Conservation (phyloP, 441 rosid species). For the Arabidopsis lyrata region DNA sequence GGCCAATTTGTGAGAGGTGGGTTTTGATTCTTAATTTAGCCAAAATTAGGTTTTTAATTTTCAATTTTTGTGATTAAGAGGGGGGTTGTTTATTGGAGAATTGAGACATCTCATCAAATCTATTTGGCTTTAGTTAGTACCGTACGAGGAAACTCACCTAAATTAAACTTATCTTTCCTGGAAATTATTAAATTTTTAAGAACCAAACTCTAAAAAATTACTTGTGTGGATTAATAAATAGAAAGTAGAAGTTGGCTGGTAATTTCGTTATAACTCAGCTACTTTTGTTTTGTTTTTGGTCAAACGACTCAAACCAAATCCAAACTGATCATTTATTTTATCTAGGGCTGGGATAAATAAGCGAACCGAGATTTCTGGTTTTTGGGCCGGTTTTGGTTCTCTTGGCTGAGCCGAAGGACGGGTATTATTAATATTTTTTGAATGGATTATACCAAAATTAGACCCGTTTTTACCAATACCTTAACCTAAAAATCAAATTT, state of each 20-base stretch:
- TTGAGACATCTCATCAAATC: slow-evolving; percentile 33
- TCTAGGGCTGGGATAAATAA: too few species aligned
- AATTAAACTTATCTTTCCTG: slow-evolving; percentile 23
- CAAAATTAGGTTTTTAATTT: slow-evolving; percentile 2
- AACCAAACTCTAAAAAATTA: slow-evolving; percentile 5
- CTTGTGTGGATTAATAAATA: not conserved
- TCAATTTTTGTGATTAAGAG: slow-evolving; percentile 11
- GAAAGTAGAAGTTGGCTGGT: slow-evolving; percentile 22
- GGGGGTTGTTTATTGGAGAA: slow-evolving; percentile 14
- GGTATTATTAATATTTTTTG: too few species aligned
- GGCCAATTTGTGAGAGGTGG: slow-evolving; percentile 17
- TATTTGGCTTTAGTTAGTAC: slow-evolving; percentile 10
- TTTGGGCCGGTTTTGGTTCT: not conserved
- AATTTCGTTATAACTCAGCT: slow-evolving; percentile 11
- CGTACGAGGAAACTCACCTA: slow-evolving; percentile 36
- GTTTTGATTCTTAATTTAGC: slow-evolving; percentile 21
- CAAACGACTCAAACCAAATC: too few species aligned
- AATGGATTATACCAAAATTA: too few species aligned
- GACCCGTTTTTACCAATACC: too few species aligned
- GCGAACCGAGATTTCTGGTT: too few species aligned
- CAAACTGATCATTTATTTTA: too few species aligned
- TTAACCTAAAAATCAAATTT: too few species aligned
- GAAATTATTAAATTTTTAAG: not conserved
- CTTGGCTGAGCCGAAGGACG: not conserved
- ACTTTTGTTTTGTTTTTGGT: too few species aligned